Conservation (phyloP, 371 early-diverging fungal species). For the Mortierella sp. region DNA sequence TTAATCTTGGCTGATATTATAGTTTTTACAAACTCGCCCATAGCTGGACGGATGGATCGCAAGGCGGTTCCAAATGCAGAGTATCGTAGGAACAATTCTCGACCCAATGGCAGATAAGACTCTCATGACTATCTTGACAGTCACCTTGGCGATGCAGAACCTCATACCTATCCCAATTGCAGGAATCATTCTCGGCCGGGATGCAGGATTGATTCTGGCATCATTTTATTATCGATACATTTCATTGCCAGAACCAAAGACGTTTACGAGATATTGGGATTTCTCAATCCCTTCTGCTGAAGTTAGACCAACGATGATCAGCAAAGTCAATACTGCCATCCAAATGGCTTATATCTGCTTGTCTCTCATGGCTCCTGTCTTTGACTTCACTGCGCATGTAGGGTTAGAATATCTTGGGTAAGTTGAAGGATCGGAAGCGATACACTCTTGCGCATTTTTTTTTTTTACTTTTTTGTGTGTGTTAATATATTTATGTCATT, state of each 20-base stretch:
- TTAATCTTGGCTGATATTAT: background rate
- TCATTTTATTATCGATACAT: conserved; percentile 90
- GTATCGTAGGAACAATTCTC: conserved; percentile 90
- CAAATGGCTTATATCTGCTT: conserved; percentile 87
- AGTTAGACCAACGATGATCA: conserved; percentile 88
- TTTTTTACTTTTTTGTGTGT: background rate
- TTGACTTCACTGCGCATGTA: conserved; percentile 62
- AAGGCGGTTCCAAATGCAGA: conserved; percentile 86
- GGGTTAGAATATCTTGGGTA: conserved; percentile 58
- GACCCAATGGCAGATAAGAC: conserved; percentile 98
- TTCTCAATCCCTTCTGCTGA: conserved; percentile 92
- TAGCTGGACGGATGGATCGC: conserved; percentile 95
- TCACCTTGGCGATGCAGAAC: conserved; percentile 80
- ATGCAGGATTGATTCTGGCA: conserved; percentile 82
- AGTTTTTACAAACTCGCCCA: background rate
- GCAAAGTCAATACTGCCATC: conserved; percentile 94
- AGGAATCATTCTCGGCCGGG: conserved; percentile 88
- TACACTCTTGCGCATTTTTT: no score
- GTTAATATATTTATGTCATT: background rate
- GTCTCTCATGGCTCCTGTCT: conserved; percentile 78
- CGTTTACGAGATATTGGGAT: conserved; percentile 88
- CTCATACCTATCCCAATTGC: conserved; percentile 88
- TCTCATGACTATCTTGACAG: conserved; percentile 91
- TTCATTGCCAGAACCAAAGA: conserved; percentile 92
- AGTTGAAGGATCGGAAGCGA: background rate